A percentile compares a stretch with the other conserved stretches of the same genome.
These are phyloP conservation scores for Lasiodiplodia gonubiensis DNA, from an alignment of 2,329 filamentous ascomycete species.

Conservation along the genomic window DNA sequence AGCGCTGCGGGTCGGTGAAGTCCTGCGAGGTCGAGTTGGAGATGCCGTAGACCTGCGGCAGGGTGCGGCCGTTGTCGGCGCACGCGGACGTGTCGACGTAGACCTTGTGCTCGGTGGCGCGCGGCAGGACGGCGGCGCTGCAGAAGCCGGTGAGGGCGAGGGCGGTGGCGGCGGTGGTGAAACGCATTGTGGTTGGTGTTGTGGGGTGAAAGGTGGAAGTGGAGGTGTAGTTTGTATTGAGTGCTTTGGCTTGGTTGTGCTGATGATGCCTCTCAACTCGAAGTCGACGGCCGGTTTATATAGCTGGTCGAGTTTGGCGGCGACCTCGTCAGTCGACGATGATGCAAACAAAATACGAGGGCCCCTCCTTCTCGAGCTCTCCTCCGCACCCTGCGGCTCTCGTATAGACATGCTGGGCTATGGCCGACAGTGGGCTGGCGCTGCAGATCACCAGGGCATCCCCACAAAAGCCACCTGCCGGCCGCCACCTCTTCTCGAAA, in stretches of 20 bases:
- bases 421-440: slow-evolving; percentile 6
- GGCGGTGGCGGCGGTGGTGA: slow-evolving; percentile 16
- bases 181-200: slow-evolving; percentile 10
- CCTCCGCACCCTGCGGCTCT: slow-evolving; percentile 22
- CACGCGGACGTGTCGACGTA: slow-evolving; percentile 22
- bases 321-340: slow-evolving; percentile 5
- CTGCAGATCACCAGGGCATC: slow-evolving; percentile 17
- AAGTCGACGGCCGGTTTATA: neutral
- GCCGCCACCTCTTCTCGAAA: slow-evolving; percentile 17
- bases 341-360: slow-evolving; percentile 16
- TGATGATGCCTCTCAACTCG: neutral
- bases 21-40: slow-evolving; percentile 14
- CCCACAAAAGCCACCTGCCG: slow-evolving; percentile 21
- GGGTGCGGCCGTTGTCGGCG: slow-evolving; percentile 15
- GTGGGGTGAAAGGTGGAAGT: neutral
- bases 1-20: slow-evolving; percentile 18
- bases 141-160: slow-evolving; percentile 7
- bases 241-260: neutral
- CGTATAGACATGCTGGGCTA: slow-evolving; percentile 14
- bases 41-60: slow-evolving; percentile 21
- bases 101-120: slow-evolving; percentile 22
- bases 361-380: slow-evolving; percentile 15
- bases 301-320: neutral
- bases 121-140: slow-evolving; percentile 9
- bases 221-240: neutral